phyloP scores from a whole-genome alignment of 225 moss, liverwort and hornwort species.

The Pseudoscleropodium purum region DNA sequence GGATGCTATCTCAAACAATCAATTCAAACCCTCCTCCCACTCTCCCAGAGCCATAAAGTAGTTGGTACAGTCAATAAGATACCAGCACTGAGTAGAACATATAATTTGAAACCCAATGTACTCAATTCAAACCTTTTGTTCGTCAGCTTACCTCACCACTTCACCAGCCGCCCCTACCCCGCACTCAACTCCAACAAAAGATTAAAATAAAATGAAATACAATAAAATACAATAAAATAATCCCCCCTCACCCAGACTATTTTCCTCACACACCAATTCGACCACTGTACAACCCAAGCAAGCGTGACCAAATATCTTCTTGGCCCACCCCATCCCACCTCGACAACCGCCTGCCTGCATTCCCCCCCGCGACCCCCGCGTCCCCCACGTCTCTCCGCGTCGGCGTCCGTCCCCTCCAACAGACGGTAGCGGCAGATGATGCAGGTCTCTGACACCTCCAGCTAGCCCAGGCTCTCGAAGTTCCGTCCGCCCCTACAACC shows the following conservation, averaged over 20 bases:
- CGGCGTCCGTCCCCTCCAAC: not conserved
- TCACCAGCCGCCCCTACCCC: not conserved
- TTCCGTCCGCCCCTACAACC: not conserved
- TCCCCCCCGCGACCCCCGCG: not conserved
- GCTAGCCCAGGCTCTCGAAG: not conserved
- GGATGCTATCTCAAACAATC: not conserved
- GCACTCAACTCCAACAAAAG: too few relatives aligned
- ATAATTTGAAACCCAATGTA: not conserved
- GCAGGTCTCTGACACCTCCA: not conserved
- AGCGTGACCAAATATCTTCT: not conserved
- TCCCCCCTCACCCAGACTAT: not conserved
- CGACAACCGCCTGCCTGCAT: not conserved
- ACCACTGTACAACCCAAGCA: not conserved
- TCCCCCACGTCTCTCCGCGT: not conserved
- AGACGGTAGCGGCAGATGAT: not conserved
- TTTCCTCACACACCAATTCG: not conserved
- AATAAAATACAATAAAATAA: too few relatives aligned
- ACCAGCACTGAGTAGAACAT: not conserved
- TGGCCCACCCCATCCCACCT: not conserved
- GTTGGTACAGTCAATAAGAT: not conserved
- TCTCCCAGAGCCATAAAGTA: too few relatives aligned
- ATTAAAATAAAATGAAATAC: too few relatives aligned
- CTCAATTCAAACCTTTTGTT: not conserved
- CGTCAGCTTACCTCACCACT: too few relatives aligned
- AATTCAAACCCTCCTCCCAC: not conserved